phyloP scores from a whole-genome alignment of 2,329 filamentous ascomycete species.

The Colletotrichum sp. region DNA sequence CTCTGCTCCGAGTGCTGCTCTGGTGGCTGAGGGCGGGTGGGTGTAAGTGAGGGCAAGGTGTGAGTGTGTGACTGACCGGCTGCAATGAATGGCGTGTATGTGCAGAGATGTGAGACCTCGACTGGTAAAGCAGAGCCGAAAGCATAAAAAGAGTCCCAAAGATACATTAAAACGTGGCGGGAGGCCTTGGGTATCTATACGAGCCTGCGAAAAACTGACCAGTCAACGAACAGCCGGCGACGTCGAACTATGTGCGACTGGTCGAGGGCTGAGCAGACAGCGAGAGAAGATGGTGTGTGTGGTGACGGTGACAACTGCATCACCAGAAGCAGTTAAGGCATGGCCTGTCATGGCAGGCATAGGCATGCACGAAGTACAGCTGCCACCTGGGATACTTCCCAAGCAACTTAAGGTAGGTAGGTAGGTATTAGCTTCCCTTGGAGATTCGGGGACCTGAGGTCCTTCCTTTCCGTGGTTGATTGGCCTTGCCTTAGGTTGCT shows the following conservation, averaged over 20 bases:
- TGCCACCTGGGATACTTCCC: neutral
- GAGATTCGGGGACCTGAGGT: neutral
- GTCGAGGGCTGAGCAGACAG: neutral
- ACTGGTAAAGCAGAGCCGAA: neutral
- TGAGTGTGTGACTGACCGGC: neutral
- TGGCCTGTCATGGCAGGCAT: slow-evolving; percentile 1
- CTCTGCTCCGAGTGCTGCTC: neutral
- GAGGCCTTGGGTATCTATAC: slow-evolving; percentile 17
- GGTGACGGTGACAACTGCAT: neutral
- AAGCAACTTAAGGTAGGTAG: neutral
- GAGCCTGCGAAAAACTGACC: neutral
- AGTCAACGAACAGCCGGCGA: neutral
- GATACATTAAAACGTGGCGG: neutral
- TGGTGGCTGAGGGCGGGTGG: neutral
- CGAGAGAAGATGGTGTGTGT: neutral
- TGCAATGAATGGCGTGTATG: neutral
- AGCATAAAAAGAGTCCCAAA: neutral
- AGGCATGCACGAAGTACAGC: neutral
- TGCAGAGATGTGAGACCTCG: neutral
- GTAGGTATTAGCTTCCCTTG: neutral
- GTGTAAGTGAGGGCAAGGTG: neutral
- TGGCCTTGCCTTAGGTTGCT: neutral
- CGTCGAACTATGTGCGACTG: neutral
- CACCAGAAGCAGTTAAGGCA: neutral
- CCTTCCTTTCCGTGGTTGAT: neutral